Percentiles rank a stretch among this genome's conserved stretches.
These are phyloP conservation scores for Coemansia pectinata DNA, from an alignment of 192 early-diverging fungal genomes.

Conservation along the genomic window DNA sequence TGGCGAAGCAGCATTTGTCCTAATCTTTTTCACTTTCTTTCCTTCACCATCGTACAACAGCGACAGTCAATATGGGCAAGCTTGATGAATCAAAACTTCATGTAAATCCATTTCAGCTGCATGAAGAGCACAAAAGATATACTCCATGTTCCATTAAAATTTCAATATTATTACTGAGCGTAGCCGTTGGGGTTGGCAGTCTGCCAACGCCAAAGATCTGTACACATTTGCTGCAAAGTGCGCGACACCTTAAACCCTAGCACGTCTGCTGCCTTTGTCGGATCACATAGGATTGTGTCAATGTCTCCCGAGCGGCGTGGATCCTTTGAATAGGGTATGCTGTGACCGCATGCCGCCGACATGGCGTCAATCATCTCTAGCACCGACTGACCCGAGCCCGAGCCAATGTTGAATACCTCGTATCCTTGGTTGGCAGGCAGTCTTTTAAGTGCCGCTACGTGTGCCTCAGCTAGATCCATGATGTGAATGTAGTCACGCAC, in stretches of 20 bases:
- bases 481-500: slow-evolving; percentile 97
- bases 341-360: slow-evolving; percentile 71
- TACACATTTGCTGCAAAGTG: slow-evolving; percentile 65
- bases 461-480: slow-evolving; percentile 87
- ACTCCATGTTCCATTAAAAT: too few species aligned
- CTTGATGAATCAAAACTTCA: too few species aligned
- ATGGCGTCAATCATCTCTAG: slow-evolving; percentile 88
- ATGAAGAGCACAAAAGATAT: too few species aligned
- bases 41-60: neutral
- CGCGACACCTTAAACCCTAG: slow-evolving; percentile 66
- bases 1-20: neutral
- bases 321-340: slow-evolving; percentile 72
- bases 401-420: slow-evolving; percentile 88
- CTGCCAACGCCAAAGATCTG: slow-evolving; percentile 74
- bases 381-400: slow-evolving; percentile 91
- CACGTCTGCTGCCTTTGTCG: slow-evolving; percentile 60
- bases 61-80: neutral
- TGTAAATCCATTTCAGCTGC: too few species aligned
- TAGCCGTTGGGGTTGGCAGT: slow-evolving; percentile 68
- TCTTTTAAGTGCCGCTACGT: slow-evolving; percentile 81
- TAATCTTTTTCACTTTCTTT: neutral
- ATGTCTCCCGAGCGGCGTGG: slow-evolving; percentile 81
- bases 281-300: slow-evolving; percentile 80
- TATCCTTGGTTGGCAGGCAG: slow-evolving; percentile 58
- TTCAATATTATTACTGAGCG: neutral